phyloP scores from a whole-genome alignment of 192 early-diverging fungal genomes.

The Mortierella claussenii region DNA sequence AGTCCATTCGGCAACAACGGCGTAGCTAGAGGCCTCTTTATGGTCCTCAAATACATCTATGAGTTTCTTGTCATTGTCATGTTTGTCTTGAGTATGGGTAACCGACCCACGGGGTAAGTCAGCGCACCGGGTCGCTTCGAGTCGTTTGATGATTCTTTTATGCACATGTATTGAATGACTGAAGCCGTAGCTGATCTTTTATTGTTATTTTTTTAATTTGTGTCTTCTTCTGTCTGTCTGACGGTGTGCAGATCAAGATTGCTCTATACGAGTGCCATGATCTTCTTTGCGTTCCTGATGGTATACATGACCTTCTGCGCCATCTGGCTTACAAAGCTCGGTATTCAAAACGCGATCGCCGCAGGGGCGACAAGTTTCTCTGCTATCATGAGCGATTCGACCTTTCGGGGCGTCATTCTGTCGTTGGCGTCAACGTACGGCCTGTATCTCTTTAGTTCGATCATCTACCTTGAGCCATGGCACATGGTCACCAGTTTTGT shows the following conservation, averaged over 20 bases:
- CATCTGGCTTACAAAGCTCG: conserved; percentile 69
- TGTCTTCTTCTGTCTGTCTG: neutral
- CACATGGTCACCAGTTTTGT: conserved; percentile 78
- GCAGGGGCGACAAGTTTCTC: conserved; percentile 52
- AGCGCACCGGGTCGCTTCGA: neutral
- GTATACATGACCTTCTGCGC: conserved; percentile 80
- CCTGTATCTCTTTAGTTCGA: conserved; percentile 80
- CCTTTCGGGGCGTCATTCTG: conserved; percentile 81
- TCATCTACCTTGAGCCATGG: conserved; percentile 88
- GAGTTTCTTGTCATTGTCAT: conserved; percentile 79
- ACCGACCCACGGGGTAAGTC: conserved; percentile 84
- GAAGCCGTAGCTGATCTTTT: no score
- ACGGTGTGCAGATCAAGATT: conserved; percentile 69
- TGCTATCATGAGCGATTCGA: conserved; percentile 56
- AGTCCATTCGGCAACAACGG: conserved; percentile 68
- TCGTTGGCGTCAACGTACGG: conserved; percentile 86
- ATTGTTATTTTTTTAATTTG: neutral
- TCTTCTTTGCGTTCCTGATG: conserved; percentile 87
- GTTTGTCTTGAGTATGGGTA: conserved; percentile 90
- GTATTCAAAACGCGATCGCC: conserved; percentile 53
- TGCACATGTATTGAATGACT: no score
- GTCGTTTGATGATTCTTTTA: neutral
- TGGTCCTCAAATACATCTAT: conserved; percentile 78
- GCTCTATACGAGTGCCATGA: conserved; percentile 75
- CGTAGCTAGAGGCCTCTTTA: conserved; percentile 70